Base-by-base conservation (phyloP, 371 early-diverging fungal genomes). In the Basidiobolus heterosporus region DNA sequence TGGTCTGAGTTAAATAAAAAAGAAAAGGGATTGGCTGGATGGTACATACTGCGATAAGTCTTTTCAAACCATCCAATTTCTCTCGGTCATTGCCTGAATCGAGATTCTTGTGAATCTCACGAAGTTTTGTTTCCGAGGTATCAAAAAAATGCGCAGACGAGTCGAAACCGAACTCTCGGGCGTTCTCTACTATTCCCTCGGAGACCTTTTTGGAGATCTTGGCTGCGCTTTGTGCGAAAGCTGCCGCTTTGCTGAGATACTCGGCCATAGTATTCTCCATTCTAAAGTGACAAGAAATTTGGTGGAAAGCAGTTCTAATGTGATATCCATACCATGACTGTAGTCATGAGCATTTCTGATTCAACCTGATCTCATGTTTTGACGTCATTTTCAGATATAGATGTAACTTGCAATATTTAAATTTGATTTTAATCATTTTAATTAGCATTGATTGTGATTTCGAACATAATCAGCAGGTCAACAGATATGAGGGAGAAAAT, bases 21-120 rank as follows among this genome's bases (percentile, higher is more conserved):
- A 37, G 30, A 18, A 14, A 39, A 35, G 46, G 44, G 36, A 15
- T n/a, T n/a, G n/a, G 4, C 14, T 3, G 13, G 2, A 17, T 3
- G 17, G 15, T 24, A 55, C 72, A 53, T 72, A 88, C 85, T 46
- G 90, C 90, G 55, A 95, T 77, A 45, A 95, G 65, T 37, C 86
- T 70, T 63, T 88, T 91, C 51, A 95, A 57, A 5, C 82, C 94
- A 57, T 83, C 86, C 44, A 95, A 64, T 54, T 89, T 89, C 47
- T 95, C 93, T 62, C 85, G 72, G 58, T 91, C 91, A 46, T 81
- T 76, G 57, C 78, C 79, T 13, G 91, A 80, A 53, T 82, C 82
- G 50, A 94, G 66, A 48, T 79, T 70, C 38, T 74, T 63, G 35
- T 72, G 67, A 45, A 90, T 83, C 50, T 85, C 82, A 35, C 70